Evolutionary conservation across 768 basidiomycete genomes (phyloP).

Genomic region (Auricularia auricula-judae): DNA sequence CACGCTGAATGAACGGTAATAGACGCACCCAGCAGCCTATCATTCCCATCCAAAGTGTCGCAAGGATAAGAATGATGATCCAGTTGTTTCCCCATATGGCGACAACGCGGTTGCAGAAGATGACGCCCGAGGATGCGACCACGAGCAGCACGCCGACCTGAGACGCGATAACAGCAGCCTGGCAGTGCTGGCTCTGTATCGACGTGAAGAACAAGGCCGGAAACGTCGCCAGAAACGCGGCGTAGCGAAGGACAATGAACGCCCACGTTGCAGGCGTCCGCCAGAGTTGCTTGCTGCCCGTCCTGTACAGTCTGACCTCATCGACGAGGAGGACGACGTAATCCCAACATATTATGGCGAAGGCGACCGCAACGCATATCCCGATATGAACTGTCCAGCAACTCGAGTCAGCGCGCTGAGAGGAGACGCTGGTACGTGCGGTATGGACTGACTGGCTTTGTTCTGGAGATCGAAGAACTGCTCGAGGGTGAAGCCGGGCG

Average conservation of each 20-base stretch:
- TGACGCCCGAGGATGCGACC: slow-evolving; percentile 20
- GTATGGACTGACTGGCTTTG: background rate
- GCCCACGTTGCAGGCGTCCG: slow-evolving; percentile 3
- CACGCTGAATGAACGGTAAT: background rate
- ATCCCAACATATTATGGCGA: slow-evolving; percentile 24
- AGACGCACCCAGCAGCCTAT: slow-evolving; percentile 21
- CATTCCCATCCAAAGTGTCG: slow-evolving; percentile 18
- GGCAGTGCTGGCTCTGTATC: slow-evolving; percentile 19
- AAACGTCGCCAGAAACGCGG: slow-evolving; percentile 20
- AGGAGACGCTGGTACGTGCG: background rate
- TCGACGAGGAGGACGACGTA: slow-evolving; percentile 14
- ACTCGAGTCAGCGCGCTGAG: background rate
- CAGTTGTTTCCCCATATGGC: slow-evolving; percentile 23
- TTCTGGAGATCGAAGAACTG: background rate
- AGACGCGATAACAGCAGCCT: slow-evolving; percentile 19
- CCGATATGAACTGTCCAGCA: background rate
- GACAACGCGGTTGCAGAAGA: slow-evolving; percentile 24
- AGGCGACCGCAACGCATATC: slow-evolving; percentile 20
- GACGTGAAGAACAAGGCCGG: slow-evolving; percentile 20
- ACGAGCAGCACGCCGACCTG: slow-evolving; percentile 21
- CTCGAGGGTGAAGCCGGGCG: background rate
- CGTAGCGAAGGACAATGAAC: slow-evolving; percentile 24
- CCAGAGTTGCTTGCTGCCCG: background rate
- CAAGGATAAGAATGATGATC: slow-evolving; percentile 15
- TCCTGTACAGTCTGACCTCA: slow-evolving; percentile 3